Evolutionary conservation across 2,329 filamentous ascomycete genomes (phyloP).

Genomic region (Bipolaris oryzae): DNA sequence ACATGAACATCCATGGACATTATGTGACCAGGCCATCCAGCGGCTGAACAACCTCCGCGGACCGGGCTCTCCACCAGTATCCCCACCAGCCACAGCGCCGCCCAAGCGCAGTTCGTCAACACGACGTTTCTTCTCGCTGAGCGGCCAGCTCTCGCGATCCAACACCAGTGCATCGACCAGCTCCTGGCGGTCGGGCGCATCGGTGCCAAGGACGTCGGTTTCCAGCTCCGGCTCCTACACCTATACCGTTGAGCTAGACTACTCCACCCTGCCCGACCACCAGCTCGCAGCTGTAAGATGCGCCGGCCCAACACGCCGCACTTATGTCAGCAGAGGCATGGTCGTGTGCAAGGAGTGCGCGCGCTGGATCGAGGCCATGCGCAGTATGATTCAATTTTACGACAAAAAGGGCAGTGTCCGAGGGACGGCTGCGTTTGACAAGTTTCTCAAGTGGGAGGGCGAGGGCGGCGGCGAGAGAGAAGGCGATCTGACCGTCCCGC

Average conservation of each 20-base stretch:
- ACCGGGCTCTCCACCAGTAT: conserved; percentile 37
- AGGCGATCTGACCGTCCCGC: conserved; percentile 30
- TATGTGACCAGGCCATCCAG: conserved; percentile 33
- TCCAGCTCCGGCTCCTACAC: conserved; percentile 21
- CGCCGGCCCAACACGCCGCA: conserved; percentile 22
- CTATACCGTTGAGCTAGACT: conserved; percentile 20
- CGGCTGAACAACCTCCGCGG: conserved; percentile 33
- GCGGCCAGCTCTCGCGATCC: conserved; percentile 32
- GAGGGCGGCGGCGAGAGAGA: conserved; percentile 25
- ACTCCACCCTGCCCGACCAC: conserved; percentile 34
- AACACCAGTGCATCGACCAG: conserved; percentile 23
- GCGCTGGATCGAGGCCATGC: conserved; percentile 38
- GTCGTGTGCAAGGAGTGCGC: conserved; percentile 40
- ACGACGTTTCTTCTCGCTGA: conserved; percentile 36
- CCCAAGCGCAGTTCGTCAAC: conserved; percentile 30
- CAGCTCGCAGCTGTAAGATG: conserved; percentile 34
- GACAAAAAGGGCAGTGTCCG: conserved; percentile 40
- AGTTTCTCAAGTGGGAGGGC: conserved; percentile 36
- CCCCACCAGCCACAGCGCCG: conserved; percentile 21
- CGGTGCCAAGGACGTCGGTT: conserved; percentile 19
- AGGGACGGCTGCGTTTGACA: conserved; percentile 38
- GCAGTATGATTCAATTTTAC: conserved; percentile 37
- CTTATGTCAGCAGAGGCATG: conserved; percentile 32
- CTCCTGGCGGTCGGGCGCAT: conserved; percentile 22
- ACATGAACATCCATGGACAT: conserved; percentile 34